phyloP scores from a whole-genome alignment of 257 asterid genomes.

The Rehmannia glutinosa region DNA sequence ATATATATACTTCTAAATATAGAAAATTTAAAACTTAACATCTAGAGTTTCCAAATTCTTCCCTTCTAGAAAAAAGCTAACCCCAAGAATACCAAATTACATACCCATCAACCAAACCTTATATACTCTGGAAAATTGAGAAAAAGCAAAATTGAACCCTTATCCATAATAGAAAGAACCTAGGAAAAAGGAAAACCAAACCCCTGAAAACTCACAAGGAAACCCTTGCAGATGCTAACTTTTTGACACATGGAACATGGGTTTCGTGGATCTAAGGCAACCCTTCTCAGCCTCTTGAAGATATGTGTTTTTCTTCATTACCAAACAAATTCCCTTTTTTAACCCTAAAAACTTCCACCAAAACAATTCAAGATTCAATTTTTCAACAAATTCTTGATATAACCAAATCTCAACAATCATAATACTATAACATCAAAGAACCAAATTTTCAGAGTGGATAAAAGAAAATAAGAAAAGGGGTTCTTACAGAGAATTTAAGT shows the following conservation, averaged over 20 bases:
- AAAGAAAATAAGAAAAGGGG: slow-evolving; percentile 14
- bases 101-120: slow-evolving; percentile 51
- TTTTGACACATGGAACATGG: slow-evolving; percentile 57
- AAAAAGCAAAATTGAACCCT: slow-evolving; percentile 49
- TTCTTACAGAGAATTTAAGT: slow-evolving; percentile 39
- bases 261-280: slow-evolving; percentile 80
- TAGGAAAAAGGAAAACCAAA: slow-evolving; percentile 28
- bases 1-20: too few species aligned
- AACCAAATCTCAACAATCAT: slow-evolving; percentile 11
- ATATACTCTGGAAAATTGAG: slow-evolving; percentile 28
- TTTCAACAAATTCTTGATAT: slow-evolving; percentile 24
- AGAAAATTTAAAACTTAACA: slow-evolving; percentile 16
- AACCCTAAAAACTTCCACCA: slow-evolving; percentile 28
- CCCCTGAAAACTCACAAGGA: slow-evolving; percentile 60
- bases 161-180: slow-evolving; percentile 40
- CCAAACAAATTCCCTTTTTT: slow-evolving; percentile 11
- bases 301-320: not conserved
- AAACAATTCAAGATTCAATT: slow-evolving; percentile 40
- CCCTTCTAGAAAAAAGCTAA: slow-evolving; percentile 21
- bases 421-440: slow-evolving; percentile 22
- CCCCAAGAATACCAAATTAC: slow-evolving; percentile 35
- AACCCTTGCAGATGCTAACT: slow-evolving; percentile 44
- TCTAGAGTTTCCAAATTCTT: slow-evolving; percentile 18
- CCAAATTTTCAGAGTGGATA: slow-evolving; percentile 15
- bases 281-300: slow-evolving; percentile 52